Percentiles rank a stretch among this genome's conserved stretches.
phyloP scores from a whole-genome alignment of 768 basidiomycete genomes.

The Bullera alba region DNA sequence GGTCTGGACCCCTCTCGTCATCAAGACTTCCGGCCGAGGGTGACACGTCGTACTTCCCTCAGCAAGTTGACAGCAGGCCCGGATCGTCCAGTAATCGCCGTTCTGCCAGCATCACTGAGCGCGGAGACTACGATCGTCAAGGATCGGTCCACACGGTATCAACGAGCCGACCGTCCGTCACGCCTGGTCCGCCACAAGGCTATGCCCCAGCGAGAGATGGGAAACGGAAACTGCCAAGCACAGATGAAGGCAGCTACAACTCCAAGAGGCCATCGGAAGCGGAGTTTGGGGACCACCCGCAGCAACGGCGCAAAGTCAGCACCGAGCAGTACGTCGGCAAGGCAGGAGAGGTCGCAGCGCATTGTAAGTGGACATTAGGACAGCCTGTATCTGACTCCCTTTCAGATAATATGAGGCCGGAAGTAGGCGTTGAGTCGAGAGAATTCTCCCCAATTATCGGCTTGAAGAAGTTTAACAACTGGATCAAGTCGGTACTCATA shows the following conservation, averaged over 20 bases:
- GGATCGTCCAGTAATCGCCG: too few relatives aligned
- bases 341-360: conserved; percentile 28
- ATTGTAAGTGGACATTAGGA: conserved; percentile 37
- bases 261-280: conserved; percentile 12
- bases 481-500: conserved; percentile 97
- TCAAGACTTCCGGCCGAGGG: conserved; percentile 18
- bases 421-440: conserved; percentile 78
- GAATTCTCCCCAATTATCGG: conserved; percentile 90
- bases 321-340: conserved; percentile 29
- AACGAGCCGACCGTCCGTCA: background rate
- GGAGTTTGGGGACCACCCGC: conserved; percentile 16
- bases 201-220: background rate
- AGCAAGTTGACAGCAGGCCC: conserved; percentile 4
- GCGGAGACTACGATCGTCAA: too few relatives aligned
- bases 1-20: conserved; percentile 26
- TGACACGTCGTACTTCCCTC: conserved; percentile 34
- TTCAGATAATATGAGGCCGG: conserved; percentile 84
- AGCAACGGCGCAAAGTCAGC: conserved; percentile 25
- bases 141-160: too few relatives aligned
- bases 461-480: conserved; percentile 96
- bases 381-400: too few relatives aligned
- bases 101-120: too few relatives aligned
- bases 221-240: background rate
- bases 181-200: background rate
- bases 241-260: background rate